Evolutionary conservation across 2,329 filamentous ascomycete genomes (phyloP).

Genomic region (Calonectria multiphialidica): DNA sequence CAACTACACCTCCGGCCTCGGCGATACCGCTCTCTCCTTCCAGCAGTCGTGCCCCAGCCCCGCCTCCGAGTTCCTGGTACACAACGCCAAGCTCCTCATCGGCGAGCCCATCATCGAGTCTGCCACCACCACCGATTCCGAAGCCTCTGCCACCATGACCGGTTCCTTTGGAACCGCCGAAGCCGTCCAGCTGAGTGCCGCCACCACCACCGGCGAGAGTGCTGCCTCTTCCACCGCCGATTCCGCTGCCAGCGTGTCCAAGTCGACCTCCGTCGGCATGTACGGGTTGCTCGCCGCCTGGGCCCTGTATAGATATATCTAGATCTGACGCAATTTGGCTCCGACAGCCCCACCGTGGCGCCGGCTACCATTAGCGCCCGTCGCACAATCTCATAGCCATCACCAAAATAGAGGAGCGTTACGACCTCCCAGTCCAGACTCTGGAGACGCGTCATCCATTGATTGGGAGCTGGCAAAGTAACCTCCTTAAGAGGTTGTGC

Average conservation of each 20-base stretch:
- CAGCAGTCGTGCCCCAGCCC: constrained; percentile 1
- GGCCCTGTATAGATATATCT: not conserved
- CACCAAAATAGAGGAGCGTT: not conserved
- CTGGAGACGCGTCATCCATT: not conserved
- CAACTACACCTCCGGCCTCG: not conserved
- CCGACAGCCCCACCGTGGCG: not conserved
- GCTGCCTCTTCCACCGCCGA: not conserved
- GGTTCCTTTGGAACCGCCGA: not conserved
- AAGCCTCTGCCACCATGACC: not conserved
- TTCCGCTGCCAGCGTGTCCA: not conserved
- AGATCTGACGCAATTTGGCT: not conserved
- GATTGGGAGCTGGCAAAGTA: not conserved
- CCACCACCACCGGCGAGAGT: not conserved
- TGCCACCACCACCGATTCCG: not conserved
- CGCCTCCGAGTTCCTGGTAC: constrained; percentile 4
- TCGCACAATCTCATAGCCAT: not conserved
- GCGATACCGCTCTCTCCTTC: not conserved
- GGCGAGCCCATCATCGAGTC: not conserved
- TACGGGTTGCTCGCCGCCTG: not conserved
- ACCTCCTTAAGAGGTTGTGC: not conserved
- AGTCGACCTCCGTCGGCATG: not conserved
- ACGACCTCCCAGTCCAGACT: not conserved
- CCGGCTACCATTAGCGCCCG: not conserved
- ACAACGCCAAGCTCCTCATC: not conserved
- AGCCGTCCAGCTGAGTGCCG: not conserved